A percentile compares a stretch with the other conserved stretches of the same genome.
Conservation (phyloP, 768 basidiomycete genomes). For the Suillus spraguei region DNA sequence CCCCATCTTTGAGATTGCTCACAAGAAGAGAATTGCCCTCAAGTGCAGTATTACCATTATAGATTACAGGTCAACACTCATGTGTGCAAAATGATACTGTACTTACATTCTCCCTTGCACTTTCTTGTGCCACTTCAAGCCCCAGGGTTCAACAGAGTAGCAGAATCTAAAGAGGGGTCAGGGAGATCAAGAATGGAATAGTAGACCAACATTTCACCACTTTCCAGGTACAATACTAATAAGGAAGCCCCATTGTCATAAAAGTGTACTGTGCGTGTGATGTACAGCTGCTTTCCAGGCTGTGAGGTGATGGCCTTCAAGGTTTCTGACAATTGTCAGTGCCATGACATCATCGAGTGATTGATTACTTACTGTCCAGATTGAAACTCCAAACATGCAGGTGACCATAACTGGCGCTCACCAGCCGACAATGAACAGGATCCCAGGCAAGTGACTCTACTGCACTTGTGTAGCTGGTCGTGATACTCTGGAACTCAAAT, state of each 20-base stretch:
- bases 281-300: constrained; percentile 1
- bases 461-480: neutral
- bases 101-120: too few relatives aligned
- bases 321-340: neutral
- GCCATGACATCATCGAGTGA: too few relatives aligned
- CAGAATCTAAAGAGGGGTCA: too few relatives aligned
- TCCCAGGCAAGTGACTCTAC: neutral
- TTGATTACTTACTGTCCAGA: neutral
- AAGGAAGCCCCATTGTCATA: constrained; percentile 3
- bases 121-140: too few relatives aligned
- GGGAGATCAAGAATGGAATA: too few relatives aligned
- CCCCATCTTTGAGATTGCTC: too few relatives aligned
- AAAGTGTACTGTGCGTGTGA: constrained; percentile 4
- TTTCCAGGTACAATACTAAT: constrained; percentile 7
- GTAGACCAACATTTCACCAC: constrained; percentile 6
- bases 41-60: too few relatives aligned
- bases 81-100: too few relatives aligned
- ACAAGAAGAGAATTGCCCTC: too few relatives aligned
- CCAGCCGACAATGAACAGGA: neutral
- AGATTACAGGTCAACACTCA: too few relatives aligned
- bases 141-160: too few relatives aligned
- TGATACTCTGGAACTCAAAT: neutral
- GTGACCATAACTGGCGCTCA: neutral
- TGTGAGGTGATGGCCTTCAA: neutral
- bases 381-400: neutral